phyloP scores from a whole-genome alignment of 2,329 filamentous ascomycete species.

The Microsporum audouinii region DNA sequence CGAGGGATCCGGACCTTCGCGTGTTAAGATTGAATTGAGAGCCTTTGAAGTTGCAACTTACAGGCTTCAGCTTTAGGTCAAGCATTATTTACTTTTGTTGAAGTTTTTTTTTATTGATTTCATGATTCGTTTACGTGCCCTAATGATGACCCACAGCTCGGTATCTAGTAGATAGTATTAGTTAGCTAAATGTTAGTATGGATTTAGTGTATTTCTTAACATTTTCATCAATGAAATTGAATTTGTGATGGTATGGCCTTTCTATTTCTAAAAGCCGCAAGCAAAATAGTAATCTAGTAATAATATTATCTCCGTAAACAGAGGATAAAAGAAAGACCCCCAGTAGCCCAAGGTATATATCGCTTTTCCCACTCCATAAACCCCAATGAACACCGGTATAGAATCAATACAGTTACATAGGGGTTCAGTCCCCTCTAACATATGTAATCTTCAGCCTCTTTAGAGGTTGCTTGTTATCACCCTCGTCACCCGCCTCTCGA shows the following conservation, averaged over 20 bases:
- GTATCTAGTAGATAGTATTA: not conserved
- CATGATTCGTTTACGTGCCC: not conserved
- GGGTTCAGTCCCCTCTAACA: constrained; percentile 23
- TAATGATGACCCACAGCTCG: not conserved
- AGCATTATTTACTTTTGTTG: not conserved
- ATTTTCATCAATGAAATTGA: not conserved
- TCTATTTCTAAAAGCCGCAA: not conserved
- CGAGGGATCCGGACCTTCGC: constrained; percentile 24
- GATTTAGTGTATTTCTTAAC: not conserved
- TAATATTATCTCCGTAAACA: not conserved
- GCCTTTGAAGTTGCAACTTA: constrained; percentile 81
- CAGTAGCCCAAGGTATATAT: not conserved
- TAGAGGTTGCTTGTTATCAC: constrained; percentile 27
- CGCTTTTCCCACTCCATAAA: not conserved
- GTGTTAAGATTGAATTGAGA: constrained; percentile 54
- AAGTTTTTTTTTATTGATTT: not conserved
- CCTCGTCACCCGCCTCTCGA: constrained; percentile 28
- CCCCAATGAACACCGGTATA: not conserved
- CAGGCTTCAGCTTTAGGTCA: constrained; percentile 45
- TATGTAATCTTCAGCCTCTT: constrained; percentile 39
- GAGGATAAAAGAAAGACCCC: not conserved
- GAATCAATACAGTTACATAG: not conserved
- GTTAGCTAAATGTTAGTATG: not conserved
- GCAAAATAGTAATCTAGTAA: not conserved
- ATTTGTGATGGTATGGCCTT: not conserved